Conservation (phyloP, 306 rosid species). For the Trichosanthes truncata region DNA sequence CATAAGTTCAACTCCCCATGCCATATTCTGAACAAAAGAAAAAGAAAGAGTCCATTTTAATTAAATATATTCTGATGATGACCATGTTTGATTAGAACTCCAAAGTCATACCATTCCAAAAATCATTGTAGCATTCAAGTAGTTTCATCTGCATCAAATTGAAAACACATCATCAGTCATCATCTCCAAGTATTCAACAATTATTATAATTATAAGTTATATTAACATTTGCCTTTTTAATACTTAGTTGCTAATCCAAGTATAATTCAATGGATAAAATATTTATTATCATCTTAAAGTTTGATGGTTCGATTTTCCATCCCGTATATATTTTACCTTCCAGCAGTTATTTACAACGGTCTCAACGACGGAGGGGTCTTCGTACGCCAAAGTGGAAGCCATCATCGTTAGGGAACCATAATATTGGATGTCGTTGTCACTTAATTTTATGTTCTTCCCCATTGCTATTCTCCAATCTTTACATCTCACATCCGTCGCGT, state of each 20-base stretch:
- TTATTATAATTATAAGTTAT: too few relatives aligned
- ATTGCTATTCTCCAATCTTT: background rate
- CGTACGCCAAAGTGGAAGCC: constrained; percentile 24
- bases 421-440: background rate
- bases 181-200: too few relatives aligned
- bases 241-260: too few relatives aligned
- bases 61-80: too few relatives aligned
- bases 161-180: too few relatives aligned
- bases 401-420: constrained; percentile 14
- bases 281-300: too few relatives aligned
- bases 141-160: constrained; percentile 21
- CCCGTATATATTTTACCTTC: constrained; percentile 13
- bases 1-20: too few relatives aligned
- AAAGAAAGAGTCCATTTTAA: too few relatives aligned
- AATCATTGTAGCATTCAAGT: constrained; percentile 20
- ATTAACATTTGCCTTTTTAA: too few relatives aligned
- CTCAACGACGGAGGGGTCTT: background rate
- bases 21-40: too few relatives aligned
- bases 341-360: constrained; percentile 19
- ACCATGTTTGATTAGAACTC: background rate
- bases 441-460: background rate
- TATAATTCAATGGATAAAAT: too few relatives aligned
- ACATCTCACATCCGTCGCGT: background rate
- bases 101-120: constrained; percentile 18
- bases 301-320: too few relatives aligned